Conservation (phyloP, 2,329 filamentous ascomycete genomes). For the Fusarium camptoceras region DNA sequence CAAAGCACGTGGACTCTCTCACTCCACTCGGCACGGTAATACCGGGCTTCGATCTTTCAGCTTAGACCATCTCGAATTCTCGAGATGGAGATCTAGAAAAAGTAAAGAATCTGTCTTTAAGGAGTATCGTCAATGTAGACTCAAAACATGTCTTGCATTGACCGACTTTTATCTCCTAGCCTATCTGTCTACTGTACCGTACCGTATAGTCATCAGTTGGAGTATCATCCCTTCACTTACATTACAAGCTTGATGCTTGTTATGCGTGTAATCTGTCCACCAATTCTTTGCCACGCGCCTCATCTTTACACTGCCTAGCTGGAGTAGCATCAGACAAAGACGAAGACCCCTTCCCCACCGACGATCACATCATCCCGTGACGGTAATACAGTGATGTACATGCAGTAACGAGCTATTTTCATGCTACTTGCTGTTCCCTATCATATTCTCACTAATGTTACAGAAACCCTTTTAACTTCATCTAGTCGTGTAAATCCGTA, state of each 20-base stretch:
- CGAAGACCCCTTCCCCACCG: constrained; percentile 32
- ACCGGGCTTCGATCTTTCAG: constrained; percentile 7
- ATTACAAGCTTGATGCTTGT: constrained; percentile 36
- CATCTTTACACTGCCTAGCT: constrained; percentile 13
- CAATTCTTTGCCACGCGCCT: constrained; percentile 31
- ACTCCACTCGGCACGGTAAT: constrained; percentile 6
- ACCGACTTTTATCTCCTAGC: constrained; percentile 23
- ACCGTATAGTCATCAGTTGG: neutral
- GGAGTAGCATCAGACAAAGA: neutral
- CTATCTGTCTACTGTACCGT: neutral
- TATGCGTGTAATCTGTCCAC: constrained; percentile 5
- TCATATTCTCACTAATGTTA: constrained; percentile 8
- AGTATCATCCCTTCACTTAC: neutral
- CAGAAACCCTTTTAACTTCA: constrained; percentile 10
- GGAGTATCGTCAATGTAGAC: neutral
- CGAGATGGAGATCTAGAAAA: neutral
- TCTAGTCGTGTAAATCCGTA: constrained; percentile 1
- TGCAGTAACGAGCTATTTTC: constrained; percentile 19
- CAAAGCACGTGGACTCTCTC: neutral
- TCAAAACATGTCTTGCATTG: constrained; percentile 29
- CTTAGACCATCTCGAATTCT: neutral
- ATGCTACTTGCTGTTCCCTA: neutral
- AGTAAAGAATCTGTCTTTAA: neutral
- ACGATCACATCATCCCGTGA: constrained; percentile 33
- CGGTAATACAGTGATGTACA: neutral